These are phyloP conservation scores for Phialophora verrucosa DNA, from an alignment of 2,329 filamentous ascomycete species.

Conservation along the genomic window DNA sequence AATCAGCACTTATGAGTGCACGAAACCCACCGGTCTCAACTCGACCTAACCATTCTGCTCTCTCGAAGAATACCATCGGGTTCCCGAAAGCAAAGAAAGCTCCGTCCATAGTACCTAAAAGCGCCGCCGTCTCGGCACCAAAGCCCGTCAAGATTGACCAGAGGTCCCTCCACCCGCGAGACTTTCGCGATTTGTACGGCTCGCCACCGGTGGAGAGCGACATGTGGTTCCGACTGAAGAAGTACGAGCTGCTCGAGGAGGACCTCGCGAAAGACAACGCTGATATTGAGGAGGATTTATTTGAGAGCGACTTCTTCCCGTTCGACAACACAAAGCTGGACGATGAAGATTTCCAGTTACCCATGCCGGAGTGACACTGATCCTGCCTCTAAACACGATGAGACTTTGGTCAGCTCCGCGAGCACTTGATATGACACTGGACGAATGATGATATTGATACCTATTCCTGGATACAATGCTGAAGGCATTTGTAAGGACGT, in stretches of 20 bases:
- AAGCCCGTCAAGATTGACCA: slow-evolving; percentile 37
- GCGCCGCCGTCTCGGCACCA: slow-evolving; percentile 43
- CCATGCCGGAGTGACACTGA: slow-evolving; percentile 33
- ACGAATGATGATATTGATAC: slow-evolving; percentile 35
- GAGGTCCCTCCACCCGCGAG: slow-evolving; percentile 47
- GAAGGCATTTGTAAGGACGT: background rate
- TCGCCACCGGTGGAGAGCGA: slow-evolving; percentile 50
- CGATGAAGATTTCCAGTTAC: slow-evolving; percentile 38
- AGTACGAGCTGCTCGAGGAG: slow-evolving; percentile 47
- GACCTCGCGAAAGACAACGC: slow-evolving; percentile 39
- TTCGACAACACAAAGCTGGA: slow-evolving; percentile 41
- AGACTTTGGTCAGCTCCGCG: background rate
- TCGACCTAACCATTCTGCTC: slow-evolving; percentile 67
- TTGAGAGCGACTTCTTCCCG: slow-evolving; percentile 35
- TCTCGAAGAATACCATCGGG: slow-evolving; percentile 81
- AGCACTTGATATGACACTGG: slow-evolving; percentile 17
- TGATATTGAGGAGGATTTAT: slow-evolving; percentile 41
- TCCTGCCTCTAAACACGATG: background rate
- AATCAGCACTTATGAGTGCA: slow-evolving; percentile 35
- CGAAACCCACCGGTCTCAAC: slow-evolving; percentile 58
- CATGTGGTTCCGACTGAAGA: slow-evolving; percentile 51
- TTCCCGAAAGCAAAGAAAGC: slow-evolving; percentile 76
- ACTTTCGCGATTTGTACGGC: slow-evolving; percentile 52
- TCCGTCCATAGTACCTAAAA: slow-evolving; percentile 47
- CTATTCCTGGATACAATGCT: slow-evolving; percentile 18